phyloP scores from a whole-genome alignment of 192 early-diverging fungal genomes.

The Coemansia sp. region DNA sequence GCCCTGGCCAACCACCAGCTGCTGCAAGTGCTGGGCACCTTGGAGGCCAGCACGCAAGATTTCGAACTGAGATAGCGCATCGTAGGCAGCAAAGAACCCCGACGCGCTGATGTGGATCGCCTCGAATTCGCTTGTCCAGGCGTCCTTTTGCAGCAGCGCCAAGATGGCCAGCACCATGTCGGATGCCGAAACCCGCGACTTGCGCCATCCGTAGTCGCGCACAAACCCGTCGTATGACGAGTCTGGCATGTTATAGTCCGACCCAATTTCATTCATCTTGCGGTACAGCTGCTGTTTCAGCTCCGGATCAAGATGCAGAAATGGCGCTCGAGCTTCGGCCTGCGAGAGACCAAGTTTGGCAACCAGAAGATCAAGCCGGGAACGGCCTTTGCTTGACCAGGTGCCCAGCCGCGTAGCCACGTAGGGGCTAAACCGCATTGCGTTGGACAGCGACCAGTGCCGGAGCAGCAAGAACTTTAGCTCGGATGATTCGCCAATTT shows the following conservation, averaged over 20 bases:
- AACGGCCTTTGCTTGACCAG: slow-evolving; percentile 82
- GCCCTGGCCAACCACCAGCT: slow-evolving; percentile 73
- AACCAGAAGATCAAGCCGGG: slow-evolving; percentile 75
- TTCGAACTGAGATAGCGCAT: slow-evolving; percentile 59
- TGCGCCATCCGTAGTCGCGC: slow-evolving; percentile 69
- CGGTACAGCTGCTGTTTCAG: slow-evolving; percentile 66
- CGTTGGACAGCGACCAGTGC: slow-evolving; percentile 90
- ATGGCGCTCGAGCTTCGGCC: slow-evolving; percentile 74
- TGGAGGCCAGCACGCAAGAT: slow-evolving; percentile 62
- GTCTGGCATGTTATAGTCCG: slow-evolving; percentile 77
- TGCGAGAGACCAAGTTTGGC: slow-evolving; percentile 92
- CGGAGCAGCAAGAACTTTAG: slow-evolving; percentile 81
- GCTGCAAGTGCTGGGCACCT: slow-evolving; percentile 74
- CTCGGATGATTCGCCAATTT: slow-evolving; percentile 60
- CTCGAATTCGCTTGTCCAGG: not conserved
- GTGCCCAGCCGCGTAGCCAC: slow-evolving; percentile 84
- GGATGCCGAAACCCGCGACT: slow-evolving; percentile 62
- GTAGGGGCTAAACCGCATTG: slow-evolving; percentile 85
- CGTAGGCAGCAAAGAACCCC: slow-evolving; percentile 89
- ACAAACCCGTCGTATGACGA: slow-evolving; percentile 78
- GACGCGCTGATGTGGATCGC: not conserved
- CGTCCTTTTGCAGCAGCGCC: slow-evolving; percentile 58
- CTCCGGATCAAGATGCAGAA: slow-evolving; percentile 71
- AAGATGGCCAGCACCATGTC: slow-evolving; percentile 81
- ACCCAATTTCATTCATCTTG: slow-evolving; percentile 67